A percentile compares a stretch with the other conserved stretches of the same genome.
These are phyloP conservation scores for Alisma plantagoaquatica DNA, from an alignment of 106 monocot species.

Conservation along the genomic window DNA sequence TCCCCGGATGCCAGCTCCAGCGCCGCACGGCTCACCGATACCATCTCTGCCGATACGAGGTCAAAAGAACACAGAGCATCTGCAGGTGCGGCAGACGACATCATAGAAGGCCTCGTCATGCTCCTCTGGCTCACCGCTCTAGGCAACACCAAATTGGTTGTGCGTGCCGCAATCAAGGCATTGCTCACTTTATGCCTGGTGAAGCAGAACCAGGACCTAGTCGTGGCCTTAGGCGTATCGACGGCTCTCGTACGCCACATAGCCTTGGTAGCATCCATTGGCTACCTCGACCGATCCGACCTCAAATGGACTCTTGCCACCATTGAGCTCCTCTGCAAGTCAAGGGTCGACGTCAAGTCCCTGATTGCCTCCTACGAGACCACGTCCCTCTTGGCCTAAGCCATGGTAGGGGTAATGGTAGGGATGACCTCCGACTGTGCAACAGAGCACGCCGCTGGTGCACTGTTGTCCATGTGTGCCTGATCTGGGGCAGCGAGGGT, in stretches of 20 bases:
- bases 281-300: constrained; percentile 28
- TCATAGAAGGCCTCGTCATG: constrained; percentile 47
- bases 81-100: constrained; percentile 28
- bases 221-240: constrained; percentile 44
- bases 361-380: too few relatives aligned
- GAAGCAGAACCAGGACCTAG: constrained; percentile 55
- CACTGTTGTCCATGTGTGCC: constrained; percentile 28
- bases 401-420: constrained; percentile 20
- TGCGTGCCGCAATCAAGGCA: constrained; percentile 46
- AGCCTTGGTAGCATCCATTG: not conserved
- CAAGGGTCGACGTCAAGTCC: constrained; percentile 43
- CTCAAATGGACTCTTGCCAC: constrained; percentile 58
- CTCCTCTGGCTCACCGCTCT: too few relatives aligned
- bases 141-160: constrained; percentile 17
- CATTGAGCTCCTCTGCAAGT: constrained; percentile 71
- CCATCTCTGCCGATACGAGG: constrained; percentile 22
- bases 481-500: constrained; percentile 34
- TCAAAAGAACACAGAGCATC: constrained; percentile 24
- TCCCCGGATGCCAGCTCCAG: constrained; percentile 38
- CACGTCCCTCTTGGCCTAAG: constrained; percentile 10
- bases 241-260: constrained; percentile 36
- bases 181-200: constrained; percentile 68
- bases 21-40: constrained; percentile 65
- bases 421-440: constrained; percentile 38
- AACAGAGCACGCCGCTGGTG: constrained; percentile 61